phyloP scores from a whole-genome alignment of 2,329 filamentous ascomycete species.

The Alternaria arbusti region DNA sequence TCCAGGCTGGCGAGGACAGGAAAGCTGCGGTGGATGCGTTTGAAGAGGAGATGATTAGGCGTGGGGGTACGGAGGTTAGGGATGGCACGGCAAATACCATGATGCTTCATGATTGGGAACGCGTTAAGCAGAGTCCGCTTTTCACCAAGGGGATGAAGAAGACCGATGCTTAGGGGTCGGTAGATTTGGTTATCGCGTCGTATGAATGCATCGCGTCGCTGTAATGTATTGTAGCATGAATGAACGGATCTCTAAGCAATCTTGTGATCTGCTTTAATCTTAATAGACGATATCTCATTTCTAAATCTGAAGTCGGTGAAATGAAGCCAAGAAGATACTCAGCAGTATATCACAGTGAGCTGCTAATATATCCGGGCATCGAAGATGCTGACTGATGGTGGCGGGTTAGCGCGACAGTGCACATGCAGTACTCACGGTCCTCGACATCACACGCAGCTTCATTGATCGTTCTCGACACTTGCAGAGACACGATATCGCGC shows the following conservation, averaged over 20 bases:
- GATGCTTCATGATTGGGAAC: conserved; percentile 48
- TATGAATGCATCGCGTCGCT: not conserved
- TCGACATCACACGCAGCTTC: not conserved
- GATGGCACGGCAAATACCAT: conserved; percentile 42
- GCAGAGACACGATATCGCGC: not conserved
- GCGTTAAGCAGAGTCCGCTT: conserved; percentile 41
- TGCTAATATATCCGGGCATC: not conserved
- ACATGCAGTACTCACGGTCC: not conserved
- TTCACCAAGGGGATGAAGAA: conserved; percentile 40
- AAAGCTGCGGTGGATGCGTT: conserved; percentile 46
- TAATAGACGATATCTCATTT: not conserved
- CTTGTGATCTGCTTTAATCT: not conserved
- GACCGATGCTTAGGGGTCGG: not conserved
- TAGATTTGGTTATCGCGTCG: not conserved
- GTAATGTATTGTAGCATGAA: not conserved
- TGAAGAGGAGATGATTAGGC: conserved; percentile 54
- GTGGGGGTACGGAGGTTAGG: conserved; percentile 43
- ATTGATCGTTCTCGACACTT: not conserved
- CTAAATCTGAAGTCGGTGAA: not conserved
- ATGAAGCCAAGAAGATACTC: not conserved
- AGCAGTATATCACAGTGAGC: not conserved
- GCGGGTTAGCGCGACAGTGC: not conserved
- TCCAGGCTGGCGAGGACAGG: conserved; percentile 30
- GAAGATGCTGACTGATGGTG: not conserved
- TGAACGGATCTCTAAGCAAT: not conserved